Percentiles rank a stretch among this genome's conserved stretches.
Evolutionary conservation across 805 yeast genomes (phyloP).

Genomic region (Candida railenensis): DNA sequence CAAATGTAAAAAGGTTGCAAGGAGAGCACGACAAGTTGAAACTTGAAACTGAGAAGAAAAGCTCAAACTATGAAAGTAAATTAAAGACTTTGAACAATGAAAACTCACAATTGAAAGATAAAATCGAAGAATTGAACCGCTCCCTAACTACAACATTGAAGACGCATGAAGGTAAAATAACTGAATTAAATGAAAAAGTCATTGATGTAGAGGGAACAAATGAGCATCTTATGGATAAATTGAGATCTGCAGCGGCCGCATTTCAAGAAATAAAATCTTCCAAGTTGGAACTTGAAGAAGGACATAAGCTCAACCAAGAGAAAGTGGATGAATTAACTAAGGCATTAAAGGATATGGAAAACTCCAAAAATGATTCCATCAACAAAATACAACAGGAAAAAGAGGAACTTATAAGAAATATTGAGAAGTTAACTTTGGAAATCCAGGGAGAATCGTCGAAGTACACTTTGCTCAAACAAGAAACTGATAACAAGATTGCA

Average conservation of each 20-base stretch:
- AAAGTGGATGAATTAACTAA: constrained; percentile 4
- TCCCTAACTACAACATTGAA: constrained; percentile 21
- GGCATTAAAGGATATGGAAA: constrained; percentile 9
- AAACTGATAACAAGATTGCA: constrained; percentile 16
- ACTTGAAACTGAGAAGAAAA: constrained; percentile 33
- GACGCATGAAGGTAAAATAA: constrained; percentile 16
- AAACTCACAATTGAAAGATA: constrained; percentile 22
- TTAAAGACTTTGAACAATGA: constrained; percentile 19
- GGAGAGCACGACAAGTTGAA: constrained; percentile 33
- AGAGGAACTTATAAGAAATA: not conserved
- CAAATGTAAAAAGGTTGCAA: constrained; percentile 40
- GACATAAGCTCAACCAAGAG: not conserved
- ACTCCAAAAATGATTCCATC: constrained; percentile 9
- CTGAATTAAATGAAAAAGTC: constrained; percentile 20
- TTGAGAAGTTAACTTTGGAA: not conserved
- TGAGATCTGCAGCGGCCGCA: constrained; percentile 39
- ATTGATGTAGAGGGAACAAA: constrained; percentile 30
- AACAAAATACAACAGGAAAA: not conserved
- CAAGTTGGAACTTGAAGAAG: constrained; percentile 15
- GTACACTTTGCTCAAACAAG: constrained; percentile 18
- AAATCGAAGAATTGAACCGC: constrained; percentile 19
- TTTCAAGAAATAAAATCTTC: constrained; percentile 26
- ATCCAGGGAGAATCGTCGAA: not conserved
- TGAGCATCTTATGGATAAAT: constrained; percentile 39
- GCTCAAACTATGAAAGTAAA: constrained; percentile 18